Evolutionary conservation across 768 basidiomycete species (phyloP), one percentile per base, ranked within the genome.

Genomic region (Leucogyrophana mollusca): DNA sequence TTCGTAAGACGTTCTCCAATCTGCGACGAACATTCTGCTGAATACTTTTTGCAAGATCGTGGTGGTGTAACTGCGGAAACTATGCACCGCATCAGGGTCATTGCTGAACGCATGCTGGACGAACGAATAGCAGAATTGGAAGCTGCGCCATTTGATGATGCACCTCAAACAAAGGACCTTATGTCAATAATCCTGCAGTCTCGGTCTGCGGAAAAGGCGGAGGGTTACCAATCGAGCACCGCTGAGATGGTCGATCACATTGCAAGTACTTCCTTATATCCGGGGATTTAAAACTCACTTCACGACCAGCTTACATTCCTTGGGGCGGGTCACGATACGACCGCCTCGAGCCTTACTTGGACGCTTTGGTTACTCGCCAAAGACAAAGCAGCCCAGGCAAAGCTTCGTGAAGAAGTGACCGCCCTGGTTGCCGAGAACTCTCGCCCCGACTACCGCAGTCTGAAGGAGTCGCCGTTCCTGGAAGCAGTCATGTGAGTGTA

Each of bases 291-390:
- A 30, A 30, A 30, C 27, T 13, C 27, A 30, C 27, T 7, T 11
- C 8, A 4, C 24, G 24, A 41, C 13, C 40, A 74, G 73, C 53
- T 78, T 7, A 78, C 76, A 3, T 76, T 78, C 61, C 57, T 78
- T 10, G 73, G 70, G 1, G 75, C 76, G 13, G 76, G 71, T 43
- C 65, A 54, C 50, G 63, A 57, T 48, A 64, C 58, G 27, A 59
- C 55, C 16, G 52, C 53, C 51, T 37, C 14, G 6, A 14, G 24
- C 17, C 20, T 37, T 9, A 21, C 35, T 16, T 37, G 35, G 77
- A 75, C 77, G 0, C 62, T 79, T 7, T 79, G 77, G 77, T 66
- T 78, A 18, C 70, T 83, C 11, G 73, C 79, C 8, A 74, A 76
- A 33, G 65, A 81, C 55, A 72, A 66, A 3, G 67, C 71, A 16